Conservation (phyloP, 73 alveolate species). For the Uronychia setigera region DNA sequence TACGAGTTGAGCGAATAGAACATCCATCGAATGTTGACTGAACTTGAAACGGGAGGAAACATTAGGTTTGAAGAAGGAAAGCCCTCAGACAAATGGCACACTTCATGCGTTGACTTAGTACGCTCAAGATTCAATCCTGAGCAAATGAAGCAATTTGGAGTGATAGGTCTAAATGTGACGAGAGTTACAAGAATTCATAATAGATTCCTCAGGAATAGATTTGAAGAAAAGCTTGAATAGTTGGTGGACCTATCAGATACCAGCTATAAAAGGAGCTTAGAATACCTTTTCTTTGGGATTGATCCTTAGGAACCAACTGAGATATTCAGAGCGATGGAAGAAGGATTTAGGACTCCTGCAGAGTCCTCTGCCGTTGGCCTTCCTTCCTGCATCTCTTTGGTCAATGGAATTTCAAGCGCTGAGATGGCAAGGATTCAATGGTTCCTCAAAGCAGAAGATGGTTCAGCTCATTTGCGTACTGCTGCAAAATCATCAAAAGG, state of each 20-base stretch:
- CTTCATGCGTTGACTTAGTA: slow-evolving; percentile 39
- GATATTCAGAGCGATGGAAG: slow-evolving; percentile 76
- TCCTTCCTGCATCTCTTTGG: slow-evolving; percentile 70
- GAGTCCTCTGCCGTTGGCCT: slow-evolving; percentile 66
- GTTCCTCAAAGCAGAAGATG: slow-evolving; percentile 55
- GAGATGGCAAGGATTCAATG: slow-evolving; percentile 70
- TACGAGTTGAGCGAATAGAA: slow-evolving; percentile 49
- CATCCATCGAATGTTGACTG: slow-evolving; percentile 67
- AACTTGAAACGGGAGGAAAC: slow-evolving; percentile 89
- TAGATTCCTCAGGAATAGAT: slow-evolving; percentile 54
- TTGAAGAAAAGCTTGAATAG: slow-evolving; percentile 55
- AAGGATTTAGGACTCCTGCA: slow-evolving; percentile 73
- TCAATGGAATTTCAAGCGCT: slow-evolving; percentile 72
- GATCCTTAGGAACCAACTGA: slow-evolving; percentile 76
- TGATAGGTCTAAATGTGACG: slow-evolving; percentile 43
- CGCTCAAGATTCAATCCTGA: slow-evolving; percentile 42
- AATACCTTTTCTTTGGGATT: slow-evolving; percentile 80
- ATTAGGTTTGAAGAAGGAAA: slow-evolving; percentile 58
- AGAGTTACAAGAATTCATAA: slow-evolving; percentile 60
- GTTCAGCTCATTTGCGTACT: slow-evolving; percentile 36
- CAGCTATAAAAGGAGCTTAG: slow-evolving; percentile 70
- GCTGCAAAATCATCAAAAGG: slow-evolving; percentile 43
- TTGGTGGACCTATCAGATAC: slow-evolving; percentile 70
- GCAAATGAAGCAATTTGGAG: slow-evolving; percentile 43
- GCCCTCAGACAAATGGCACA: slow-evolving; percentile 46